A percentile compares a stretch with the other conserved stretches of the same genome.
phyloP scores from a whole-genome alignment of 306 rosid genomes.

The Cercis canadensis region DNA sequence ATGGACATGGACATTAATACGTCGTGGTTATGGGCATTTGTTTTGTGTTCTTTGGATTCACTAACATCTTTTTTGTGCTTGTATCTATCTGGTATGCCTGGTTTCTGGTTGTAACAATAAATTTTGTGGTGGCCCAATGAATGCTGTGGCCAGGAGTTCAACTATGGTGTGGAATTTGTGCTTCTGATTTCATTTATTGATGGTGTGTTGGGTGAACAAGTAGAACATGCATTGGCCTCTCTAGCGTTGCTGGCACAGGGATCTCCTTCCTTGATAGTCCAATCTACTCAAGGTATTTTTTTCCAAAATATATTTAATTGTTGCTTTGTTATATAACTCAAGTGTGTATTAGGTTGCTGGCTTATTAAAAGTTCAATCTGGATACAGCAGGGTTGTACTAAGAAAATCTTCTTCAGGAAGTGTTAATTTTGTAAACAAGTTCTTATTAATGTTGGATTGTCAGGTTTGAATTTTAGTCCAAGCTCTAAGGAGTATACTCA shows the following conservation, averaged over 20 bases:
- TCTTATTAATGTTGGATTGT: constrained; percentile 33
- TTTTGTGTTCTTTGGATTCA: constrained; percentile 13
- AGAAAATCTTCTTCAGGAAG: constrained; percentile 4
- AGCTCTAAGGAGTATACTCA: constrained; percentile 74
- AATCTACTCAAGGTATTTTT: constrained; percentile 73
- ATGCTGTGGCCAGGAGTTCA: constrained; percentile 73
- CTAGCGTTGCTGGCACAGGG: constrained; percentile 52
- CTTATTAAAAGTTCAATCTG: constrained; percentile 18
- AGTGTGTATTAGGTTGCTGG: constrained; percentile 19
- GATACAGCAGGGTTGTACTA: constrained; percentile 13
- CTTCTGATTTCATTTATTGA: constrained; percentile 71
- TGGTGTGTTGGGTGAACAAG: constrained; percentile 45
- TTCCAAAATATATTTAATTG: constrained; percentile 27
- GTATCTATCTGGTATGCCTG: neutral
- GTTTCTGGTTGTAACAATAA: constrained; percentile 19
- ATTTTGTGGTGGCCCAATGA: constrained; percentile 19
- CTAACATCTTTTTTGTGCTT: neutral
- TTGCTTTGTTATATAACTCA: constrained; percentile 28
- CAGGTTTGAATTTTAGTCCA: constrained; percentile 75
- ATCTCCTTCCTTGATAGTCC: constrained; percentile 85
- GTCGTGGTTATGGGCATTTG: too few species aligned
- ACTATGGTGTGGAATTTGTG: constrained; percentile 79
- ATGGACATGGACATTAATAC: too few species aligned
- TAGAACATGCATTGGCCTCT: constrained; percentile 66
- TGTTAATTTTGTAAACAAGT: constrained; percentile 1